Evolutionary conservation across 371 early-diverging fungal genomes (phyloP), one percentile per base, ranked within the genome.

Genomic region (Rhizomucor miehei): DNA sequence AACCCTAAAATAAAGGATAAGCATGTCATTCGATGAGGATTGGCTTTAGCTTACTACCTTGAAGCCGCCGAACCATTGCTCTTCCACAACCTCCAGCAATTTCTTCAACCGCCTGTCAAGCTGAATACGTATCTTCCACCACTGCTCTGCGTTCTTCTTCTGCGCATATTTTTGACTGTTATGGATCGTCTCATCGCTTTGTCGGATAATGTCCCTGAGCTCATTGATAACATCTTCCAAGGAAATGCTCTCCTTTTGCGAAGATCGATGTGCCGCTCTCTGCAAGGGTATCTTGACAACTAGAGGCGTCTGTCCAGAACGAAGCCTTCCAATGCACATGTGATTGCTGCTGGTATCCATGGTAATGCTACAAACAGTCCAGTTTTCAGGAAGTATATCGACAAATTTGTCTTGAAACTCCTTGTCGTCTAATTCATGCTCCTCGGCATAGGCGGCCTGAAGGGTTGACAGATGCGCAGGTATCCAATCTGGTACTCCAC

Each of bases 1-100:
- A 10, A 1, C 69, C 75, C 59, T 64, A 36, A 9, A 17, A n/a
- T 11, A 25, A 24, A 3, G 41, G 35, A 34, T 6, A 36, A 52
- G 24, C 45, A 19, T 37, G 34, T 19, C 38, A 36, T 21, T 50
- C n/a, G 36, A 34, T 14, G 1, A 40, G 9, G 17, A 16, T 44
- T 35, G 14, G 51, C 41, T n/a, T 17, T 0, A 41, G 11, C 11
- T 5, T 24, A 37, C 48, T 25, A 82, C 84, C 62, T 75, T 75
- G 19, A 94, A 90, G 1, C 91, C 92, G 21, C 94, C 89, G 2
- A 95, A 74, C 95, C 95, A 95, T 14, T 69, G 69, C 29, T 63
- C 59, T 54, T 97, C 91, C 10, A 97, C 78, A 2, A 59, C 54
- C 0, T 48, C 65, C 21, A 95, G 57, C 17, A 93, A 52, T 2